These are phyloP conservation scores for Apiospora rasikravindrae DNA, from an alignment of 2,329 filamentous ascomycete genomes.

Conservation along the genomic window DNA sequence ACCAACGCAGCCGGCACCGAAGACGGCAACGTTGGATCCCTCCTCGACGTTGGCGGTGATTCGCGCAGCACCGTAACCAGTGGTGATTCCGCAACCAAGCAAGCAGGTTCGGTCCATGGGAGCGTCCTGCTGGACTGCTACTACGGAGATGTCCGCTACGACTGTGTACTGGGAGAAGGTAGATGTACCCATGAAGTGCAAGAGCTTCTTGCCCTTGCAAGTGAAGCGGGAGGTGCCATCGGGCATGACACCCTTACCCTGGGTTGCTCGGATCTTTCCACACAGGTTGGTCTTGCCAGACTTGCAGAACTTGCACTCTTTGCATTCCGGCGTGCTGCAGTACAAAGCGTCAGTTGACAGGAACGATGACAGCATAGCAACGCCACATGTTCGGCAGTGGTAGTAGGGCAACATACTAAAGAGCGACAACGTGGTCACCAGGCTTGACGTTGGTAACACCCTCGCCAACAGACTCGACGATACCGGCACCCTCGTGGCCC, in stretches of 20 bases:
- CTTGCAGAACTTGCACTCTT: constrained; percentile 99
- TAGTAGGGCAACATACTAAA: constrained; percentile 66
- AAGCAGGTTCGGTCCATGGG: constrained; percentile 96
- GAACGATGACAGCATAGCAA: background rate
- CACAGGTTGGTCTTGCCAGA: constrained; percentile 99
- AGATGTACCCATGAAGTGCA: constrained; percentile 99
- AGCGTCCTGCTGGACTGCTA: constrained; percentile 87
- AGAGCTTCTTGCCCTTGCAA: constrained; percentile 90
- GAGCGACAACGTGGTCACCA: constrained; percentile 88
- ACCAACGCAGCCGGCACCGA: constrained; percentile 95
- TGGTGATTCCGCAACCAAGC: constrained; percentile 97
- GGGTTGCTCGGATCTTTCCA: constrained; percentile 97
- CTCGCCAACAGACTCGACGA: constrained; percentile 92
- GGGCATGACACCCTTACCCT: constrained; percentile 95
- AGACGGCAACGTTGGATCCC: constrained; percentile 88
- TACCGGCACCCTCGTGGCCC: constrained; percentile 88
- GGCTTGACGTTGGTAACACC: constrained; percentile 93
- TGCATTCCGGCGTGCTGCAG: constrained; percentile 88
- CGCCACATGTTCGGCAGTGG: background rate
- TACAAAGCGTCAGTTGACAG: constrained; percentile 20
- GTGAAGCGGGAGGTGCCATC: constrained; percentile 95
- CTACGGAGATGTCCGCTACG: constrained; percentile 97
- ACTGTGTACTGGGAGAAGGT: constrained; percentile 99
- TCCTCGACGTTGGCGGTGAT: constrained; percentile 93
- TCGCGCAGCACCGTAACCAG: constrained; percentile 92